Evolutionary conservation across 805 yeast species (phyloP).

Genomic region (Priceomyces haplophilus): DNA sequence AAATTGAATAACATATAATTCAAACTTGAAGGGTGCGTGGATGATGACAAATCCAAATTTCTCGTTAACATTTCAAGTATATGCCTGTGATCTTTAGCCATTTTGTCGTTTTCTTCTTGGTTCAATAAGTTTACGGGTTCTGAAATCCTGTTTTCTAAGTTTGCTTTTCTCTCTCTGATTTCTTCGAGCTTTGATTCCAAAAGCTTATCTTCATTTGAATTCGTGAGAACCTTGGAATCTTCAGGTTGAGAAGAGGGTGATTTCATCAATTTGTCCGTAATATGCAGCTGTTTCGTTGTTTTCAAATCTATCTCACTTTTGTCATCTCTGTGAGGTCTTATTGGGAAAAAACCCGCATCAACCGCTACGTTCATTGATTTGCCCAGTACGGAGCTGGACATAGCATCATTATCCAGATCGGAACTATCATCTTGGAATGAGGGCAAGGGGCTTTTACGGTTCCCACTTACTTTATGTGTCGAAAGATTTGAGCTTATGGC

Average conservation of each 20-base stretch:
- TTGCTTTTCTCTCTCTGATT: constrained; percentile 24
- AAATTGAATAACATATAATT: constrained; percentile 45
- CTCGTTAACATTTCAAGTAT: constrained; percentile 26
- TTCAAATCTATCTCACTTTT: constrained; percentile 13
- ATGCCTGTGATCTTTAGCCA: constrained; percentile 29
- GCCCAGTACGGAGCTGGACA: constrained; percentile 60
- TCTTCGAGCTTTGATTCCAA: constrained; percentile 25
- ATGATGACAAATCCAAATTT: constrained; percentile 19
- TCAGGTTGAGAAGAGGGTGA: constrained; percentile 9
- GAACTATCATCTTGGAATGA: constrained; percentile 8
- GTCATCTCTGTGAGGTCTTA: constrained; percentile 59
- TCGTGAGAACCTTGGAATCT: constrained; percentile 12
- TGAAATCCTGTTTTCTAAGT: constrained; percentile 26
- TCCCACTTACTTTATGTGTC: constrained; percentile 21
- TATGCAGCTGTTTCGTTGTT: constrained; percentile 3
- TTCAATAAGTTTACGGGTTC: constrained; percentile 28
- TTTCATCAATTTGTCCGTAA: constrained; percentile 5
- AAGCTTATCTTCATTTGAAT: constrained; percentile 28
- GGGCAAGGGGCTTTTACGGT: constrained; percentile 5
- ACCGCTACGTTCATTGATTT: constrained; percentile 50
- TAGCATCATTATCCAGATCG: constrained; percentile 42
- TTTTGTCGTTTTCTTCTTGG: constrained; percentile 27
- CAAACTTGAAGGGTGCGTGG: constrained; percentile 9
- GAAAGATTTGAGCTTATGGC: too few relatives aligned
- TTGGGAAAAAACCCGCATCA: constrained; percentile 64